phyloP scores from a whole-genome alignment of 2,329 filamentous ascomycete genomes.

The Neoscytalidium dimidiatum region DNA sequence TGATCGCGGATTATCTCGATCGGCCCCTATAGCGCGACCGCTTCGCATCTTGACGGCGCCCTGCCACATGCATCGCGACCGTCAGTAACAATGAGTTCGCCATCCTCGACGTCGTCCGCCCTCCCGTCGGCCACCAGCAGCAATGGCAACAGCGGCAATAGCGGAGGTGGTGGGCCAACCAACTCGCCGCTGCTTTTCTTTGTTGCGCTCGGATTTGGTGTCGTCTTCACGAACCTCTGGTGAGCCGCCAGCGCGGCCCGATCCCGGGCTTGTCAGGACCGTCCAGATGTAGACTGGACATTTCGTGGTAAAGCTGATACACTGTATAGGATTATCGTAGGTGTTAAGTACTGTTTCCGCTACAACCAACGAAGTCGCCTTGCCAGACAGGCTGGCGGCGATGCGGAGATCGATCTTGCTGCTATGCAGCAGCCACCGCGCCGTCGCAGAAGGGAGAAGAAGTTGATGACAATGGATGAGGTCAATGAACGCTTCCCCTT shows the following conservation, averaged over 20 bases:
- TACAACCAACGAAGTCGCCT: conserved; percentile 94
- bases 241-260: conserved; percentile 51
- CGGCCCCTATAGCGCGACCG: background rate
- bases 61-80: conserved; percentile 5
- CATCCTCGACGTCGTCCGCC: conserved; percentile 23
- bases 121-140: conserved; percentile 22
- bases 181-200: conserved; percentile 85
- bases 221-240: conserved; percentile 99
- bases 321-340: conserved; percentile 86
- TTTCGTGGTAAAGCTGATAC: background rate
- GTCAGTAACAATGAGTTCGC: conserved; percentile 3
- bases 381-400: conserved; percentile 73
- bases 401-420: conserved; percentile 82
- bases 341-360: conserved; percentile 98
- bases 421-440: conserved; percentile 85
- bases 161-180: conserved; percentile 52
- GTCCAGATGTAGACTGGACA: background rate
- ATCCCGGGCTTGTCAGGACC: background rate
- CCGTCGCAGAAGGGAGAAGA: conserved; percentile 90
- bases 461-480: conserved; percentile 98
- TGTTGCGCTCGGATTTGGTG: conserved; percentile 92
- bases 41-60: background rate
- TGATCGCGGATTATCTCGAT: background rate
- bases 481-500: conserved; percentile 97
- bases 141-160: conserved; percentile 28